These are phyloP conservation scores for Chaetomiaceae sp. DNA, from an alignment of 2,329 filamentous ascomycete genomes.

Conservation along the genomic window DNA sequence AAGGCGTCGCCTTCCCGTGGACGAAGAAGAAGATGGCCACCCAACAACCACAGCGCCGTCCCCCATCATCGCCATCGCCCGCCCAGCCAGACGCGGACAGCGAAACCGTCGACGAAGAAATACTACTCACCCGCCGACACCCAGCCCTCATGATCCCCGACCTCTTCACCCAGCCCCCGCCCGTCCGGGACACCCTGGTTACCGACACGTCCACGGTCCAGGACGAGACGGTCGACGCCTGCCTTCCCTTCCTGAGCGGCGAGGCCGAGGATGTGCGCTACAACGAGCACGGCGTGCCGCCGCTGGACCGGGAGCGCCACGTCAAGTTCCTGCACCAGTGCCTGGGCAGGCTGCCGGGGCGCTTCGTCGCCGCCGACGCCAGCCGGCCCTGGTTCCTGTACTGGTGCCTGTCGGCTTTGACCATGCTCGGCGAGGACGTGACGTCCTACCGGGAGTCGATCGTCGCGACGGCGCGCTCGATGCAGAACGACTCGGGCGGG, in stretches of 20 bases:
- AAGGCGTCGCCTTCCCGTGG: slow-evolving; percentile 19
- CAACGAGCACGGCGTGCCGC: slow-evolving; percentile 71
- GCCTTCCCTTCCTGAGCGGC: slow-evolving; percentile 63
- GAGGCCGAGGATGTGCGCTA: slow-evolving; percentile 46
- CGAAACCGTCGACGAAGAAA: slow-evolving; percentile 26
- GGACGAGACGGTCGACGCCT: slow-evolving; percentile 62
- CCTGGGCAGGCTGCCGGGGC: slow-evolving; percentile 59
- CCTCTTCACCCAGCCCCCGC: slow-evolving; percentile 55
- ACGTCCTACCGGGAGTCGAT: slow-evolving; percentile 64
- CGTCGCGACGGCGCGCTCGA: slow-evolving; percentile 68
- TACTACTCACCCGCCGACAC: slow-evolving; percentile 17
- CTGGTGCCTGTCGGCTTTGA: slow-evolving; percentile 77
- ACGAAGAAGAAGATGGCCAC: slow-evolving; percentile 17
- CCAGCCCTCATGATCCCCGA: slow-evolving; percentile 41
- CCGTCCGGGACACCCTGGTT: slow-evolving; percentile 59
- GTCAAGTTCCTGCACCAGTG: slow-evolving; percentile 57
- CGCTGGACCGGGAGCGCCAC: slow-evolving; percentile 62
- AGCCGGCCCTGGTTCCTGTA: slow-evolving; percentile 92
- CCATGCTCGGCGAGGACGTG: slow-evolving; percentile 71
- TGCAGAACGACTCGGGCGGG: slow-evolving; percentile 79
- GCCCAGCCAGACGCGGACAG: slow-evolving; percentile 2
- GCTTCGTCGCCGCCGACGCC: slow-evolving; percentile 73
- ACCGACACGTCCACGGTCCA: slow-evolving; percentile 68
- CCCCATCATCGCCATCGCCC: not conserved
- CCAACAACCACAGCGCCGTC: slow-evolving; percentile 9